Evolutionary conservation across 2,329 filamentous ascomycete species (phyloP), one percentile per base, ranked within the genome.

Genomic region (Fusarium pseudocircinatum): DNA sequence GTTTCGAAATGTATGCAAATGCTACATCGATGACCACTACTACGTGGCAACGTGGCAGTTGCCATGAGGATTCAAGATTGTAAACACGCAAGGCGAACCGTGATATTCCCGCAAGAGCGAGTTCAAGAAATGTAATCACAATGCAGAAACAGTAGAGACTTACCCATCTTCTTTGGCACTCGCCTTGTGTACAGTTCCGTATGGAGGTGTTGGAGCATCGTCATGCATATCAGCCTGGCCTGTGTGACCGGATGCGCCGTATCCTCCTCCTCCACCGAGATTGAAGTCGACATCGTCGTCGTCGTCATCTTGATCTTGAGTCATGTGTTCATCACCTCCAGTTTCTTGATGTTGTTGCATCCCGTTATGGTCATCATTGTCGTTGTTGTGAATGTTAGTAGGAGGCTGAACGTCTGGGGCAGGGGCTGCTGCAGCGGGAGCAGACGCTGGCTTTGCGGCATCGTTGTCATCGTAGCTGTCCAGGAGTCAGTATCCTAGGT

Each of bases 391-490:
- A 28, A 67, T 71, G 46, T 78, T 75, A 54, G 78, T 75, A 50
- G 78, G 54, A 28, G 76, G 73, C 22, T 79, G 74, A 42, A 68
- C 74, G 26, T 72, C 69, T 15, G 81, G 78, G 24, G 60, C 79
- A 36, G 80, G 73, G 32, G 72, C 68, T n/a, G 69, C 65, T 54
- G 79, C 79, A 67, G 79, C 75, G 13, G 80, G 75, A 30, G 77
- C 79, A 36, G 82, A 69, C 34, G 82, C 77, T 72, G 84, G 71
- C 61, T 86, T 85, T 37, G 85, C 79, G 50, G 86, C 81, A 47
- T 84, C 85, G 54, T 92, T 90, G 74, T 93, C 91, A 73, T 93
- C 90, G 79, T 93, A 93, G 68, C 91, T 93, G 72, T 61, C 26
- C 7, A 8, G 30, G 28, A 61, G 46, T 75, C 39, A 75, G 73